phyloP scores from a whole-genome alignment of 2,329 filamentous ascomycete species.

The Beauveria sp. region DNA sequence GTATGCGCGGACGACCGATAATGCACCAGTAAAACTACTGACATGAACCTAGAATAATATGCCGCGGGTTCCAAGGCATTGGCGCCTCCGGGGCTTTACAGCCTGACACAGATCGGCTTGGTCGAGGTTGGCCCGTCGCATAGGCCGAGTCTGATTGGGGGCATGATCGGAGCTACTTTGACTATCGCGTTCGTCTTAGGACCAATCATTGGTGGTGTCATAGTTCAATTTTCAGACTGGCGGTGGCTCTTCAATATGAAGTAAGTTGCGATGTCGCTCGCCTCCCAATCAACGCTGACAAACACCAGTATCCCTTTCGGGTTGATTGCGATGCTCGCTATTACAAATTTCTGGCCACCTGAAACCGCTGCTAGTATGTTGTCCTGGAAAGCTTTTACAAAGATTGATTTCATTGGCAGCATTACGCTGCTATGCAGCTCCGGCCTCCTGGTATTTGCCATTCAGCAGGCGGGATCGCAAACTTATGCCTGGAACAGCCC shows the following conservation, averaged over 20 bases:
- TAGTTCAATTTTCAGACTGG: slow-evolving; percentile 47
- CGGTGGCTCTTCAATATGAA: slow-evolving; percentile 56
- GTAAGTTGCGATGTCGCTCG: slow-evolving; percentile 26
- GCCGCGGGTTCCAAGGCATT: slow-evolving; percentile 51
- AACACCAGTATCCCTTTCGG: slow-evolving; percentile 41
- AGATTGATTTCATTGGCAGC: slow-evolving; percentile 46
- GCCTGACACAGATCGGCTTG: slow-evolving; percentile 48
- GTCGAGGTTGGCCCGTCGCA: slow-evolving; percentile 48
- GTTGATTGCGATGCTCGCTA: slow-evolving; percentile 34
- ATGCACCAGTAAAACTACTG: slow-evolving; percentile 10
- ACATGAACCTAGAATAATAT: slow-evolving; percentile 40
- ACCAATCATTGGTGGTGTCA: slow-evolving; percentile 48
- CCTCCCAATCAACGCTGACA: slow-evolving; percentile 13
- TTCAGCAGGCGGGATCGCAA: slow-evolving; percentile 49
- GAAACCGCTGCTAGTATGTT: slow-evolving; percentile 27
- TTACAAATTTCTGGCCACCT: slow-evolving; percentile 39
- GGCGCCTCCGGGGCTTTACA: slow-evolving; percentile 57
- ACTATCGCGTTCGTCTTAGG: slow-evolving; percentile 52
- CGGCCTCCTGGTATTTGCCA: slow-evolving; percentile 45
- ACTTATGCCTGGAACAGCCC: slow-evolving; percentile 44
- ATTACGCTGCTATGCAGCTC: slow-evolving; percentile 43
- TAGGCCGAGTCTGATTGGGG: slow-evolving; percentile 45
- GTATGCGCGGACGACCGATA: slow-evolving; percentile 26
- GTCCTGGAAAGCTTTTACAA: slow-evolving; percentile 34
- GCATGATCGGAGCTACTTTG: slow-evolving; percentile 47